Evolutionary conservation across 2,329 filamentous ascomycete genomes (phyloP), one percentile per base, ranked within the genome.

Genomic region (Bipolaris sorokiniana): DNA sequence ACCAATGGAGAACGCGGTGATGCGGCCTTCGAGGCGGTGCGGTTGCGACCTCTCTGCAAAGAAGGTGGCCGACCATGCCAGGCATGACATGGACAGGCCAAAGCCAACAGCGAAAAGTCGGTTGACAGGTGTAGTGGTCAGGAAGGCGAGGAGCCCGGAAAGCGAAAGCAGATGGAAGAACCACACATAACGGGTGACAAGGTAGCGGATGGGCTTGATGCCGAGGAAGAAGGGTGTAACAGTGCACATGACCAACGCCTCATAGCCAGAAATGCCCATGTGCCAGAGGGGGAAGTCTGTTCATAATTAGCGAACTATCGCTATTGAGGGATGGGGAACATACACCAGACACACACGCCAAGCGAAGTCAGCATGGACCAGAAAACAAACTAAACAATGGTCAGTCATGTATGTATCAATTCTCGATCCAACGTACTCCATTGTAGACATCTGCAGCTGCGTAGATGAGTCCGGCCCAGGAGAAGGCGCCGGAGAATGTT

Each of bases 221-320:
- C 83, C 87, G 41, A 99, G 86, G 18, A 98, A 76, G 37, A 93
- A 82, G 0, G 95, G 95, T 4, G 93, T 90, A 49, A 94, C 77
- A 3, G 91, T 94, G 48, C 85, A 86, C 87, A 98, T 89, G 70
- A 99, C 88, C 64, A 96, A 83, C 41, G 88, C 89, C 78, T 99
- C 95, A 73, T 95, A 99, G 61, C 95, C 95, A 3, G 94, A 98
- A 59, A 99, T 96, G 26, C 95, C 95, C 95, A 99, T 99, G 76
- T 97, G 88, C 95, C 95, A 99, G 10, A 99, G 85, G 13, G 95
- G 95, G 75, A 99, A 99, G 77, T 96, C 90, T 92, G 61, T 2
- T 20, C 9, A 2, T 34, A 15, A 55, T 75, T 47, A 73, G 69
- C 28, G 23, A 36, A 15, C 11, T 52, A 15, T 10, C 18, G n/a